phyloP scores from a whole-genome alignment of 495 filamentous ascomycete species.

The Tuber umbilicatum region DNA sequence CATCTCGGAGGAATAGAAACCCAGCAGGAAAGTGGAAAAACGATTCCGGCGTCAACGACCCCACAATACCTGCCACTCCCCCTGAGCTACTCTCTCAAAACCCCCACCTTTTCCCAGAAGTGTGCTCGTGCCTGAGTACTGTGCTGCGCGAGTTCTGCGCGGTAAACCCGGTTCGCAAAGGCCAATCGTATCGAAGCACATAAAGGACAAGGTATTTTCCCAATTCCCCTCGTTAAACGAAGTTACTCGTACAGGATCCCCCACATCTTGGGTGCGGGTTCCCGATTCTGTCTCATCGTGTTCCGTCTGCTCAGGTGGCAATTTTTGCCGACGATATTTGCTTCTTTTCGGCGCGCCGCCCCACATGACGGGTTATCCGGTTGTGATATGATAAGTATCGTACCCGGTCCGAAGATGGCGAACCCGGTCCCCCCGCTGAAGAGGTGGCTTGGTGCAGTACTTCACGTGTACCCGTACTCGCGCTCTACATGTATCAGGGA shows the following conservation, averaged over 20 bases:
- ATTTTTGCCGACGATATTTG: neutral
- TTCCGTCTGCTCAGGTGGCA: neutral
- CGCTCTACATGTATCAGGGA: neutral
- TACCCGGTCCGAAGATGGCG: neutral
- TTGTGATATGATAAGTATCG: neutral
- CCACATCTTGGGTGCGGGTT: neutral
- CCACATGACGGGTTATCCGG: neutral
- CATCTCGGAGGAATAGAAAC: neutral
- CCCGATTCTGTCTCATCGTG: neutral
- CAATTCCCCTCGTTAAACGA: neutral
- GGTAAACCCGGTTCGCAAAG: neutral
- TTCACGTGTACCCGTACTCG: neutral
- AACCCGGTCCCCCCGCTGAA: neutral
- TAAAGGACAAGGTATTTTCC: neutral
- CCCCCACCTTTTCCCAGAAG: neutral
- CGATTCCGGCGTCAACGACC: too few species aligned
- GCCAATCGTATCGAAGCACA: neutral
- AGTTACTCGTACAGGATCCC: neutral
- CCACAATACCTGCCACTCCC: too few species aligned
- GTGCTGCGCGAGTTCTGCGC: too few species aligned
- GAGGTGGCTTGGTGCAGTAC: neutral
- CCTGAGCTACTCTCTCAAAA: neutral
- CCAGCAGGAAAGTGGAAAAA: neutral
- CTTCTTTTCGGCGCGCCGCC: neutral
- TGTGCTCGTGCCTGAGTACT: neutral